Percentiles rank a stretch among this genome's conserved stretches.
Evolutionary conservation across 1,284 basidiomycete genomes (phyloP).

Genomic region (Cutaneotrichosporon spelunceum): DNA sequence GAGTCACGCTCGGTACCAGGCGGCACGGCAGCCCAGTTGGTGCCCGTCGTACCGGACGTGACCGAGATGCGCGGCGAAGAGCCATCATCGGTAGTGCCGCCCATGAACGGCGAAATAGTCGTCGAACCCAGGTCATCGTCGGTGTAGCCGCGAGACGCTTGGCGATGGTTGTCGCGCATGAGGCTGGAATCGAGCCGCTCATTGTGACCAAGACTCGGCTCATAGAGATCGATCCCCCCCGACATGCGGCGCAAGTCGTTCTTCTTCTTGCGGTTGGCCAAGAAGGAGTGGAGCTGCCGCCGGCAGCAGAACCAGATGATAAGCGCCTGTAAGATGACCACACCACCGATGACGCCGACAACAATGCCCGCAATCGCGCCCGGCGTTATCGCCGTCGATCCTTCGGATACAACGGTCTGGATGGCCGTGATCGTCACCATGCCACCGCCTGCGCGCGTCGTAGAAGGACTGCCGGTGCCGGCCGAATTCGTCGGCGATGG

Average conservation of each 20-base stretch:
- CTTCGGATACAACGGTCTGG: slow-evolving; percentile 14
- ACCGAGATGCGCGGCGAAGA: background rate
- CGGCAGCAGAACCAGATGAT: slow-evolving; percentile 46
- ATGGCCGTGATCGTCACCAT: slow-evolving; percentile 37
- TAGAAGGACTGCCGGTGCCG: too few relatives aligned
- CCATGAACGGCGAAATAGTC: slow-evolving; percentile 42
- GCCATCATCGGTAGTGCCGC: background rate
- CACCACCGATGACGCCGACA: slow-evolving; percentile 33
- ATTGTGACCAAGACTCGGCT: background rate
- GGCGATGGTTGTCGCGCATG: slow-evolving; percentile 10
- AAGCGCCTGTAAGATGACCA: slow-evolving; percentile 33
- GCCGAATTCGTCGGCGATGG: slow-evolving; percentile 12
- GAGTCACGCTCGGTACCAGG: background rate
- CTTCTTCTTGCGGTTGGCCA: slow-evolving; percentile 36
- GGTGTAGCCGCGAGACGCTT: slow-evolving; percentile 10
- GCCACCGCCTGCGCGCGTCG: slow-evolving; percentile 16
- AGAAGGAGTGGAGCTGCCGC: slow-evolving; percentile 30
- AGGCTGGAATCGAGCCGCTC: background rate
- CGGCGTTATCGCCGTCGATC: slow-evolving; percentile 2
- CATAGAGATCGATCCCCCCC: slow-evolving; percentile 35
- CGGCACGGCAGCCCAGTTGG: background rate
- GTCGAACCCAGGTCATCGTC: slow-evolving; percentile 17
- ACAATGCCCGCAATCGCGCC: slow-evolving; percentile 46
- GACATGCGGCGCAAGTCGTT: slow-evolving; percentile 25
- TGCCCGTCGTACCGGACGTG: background rate